Base-by-base conservation (phyloP, 176 grass and related monocot genomes). In the Oryza meridionalis region DNA sequence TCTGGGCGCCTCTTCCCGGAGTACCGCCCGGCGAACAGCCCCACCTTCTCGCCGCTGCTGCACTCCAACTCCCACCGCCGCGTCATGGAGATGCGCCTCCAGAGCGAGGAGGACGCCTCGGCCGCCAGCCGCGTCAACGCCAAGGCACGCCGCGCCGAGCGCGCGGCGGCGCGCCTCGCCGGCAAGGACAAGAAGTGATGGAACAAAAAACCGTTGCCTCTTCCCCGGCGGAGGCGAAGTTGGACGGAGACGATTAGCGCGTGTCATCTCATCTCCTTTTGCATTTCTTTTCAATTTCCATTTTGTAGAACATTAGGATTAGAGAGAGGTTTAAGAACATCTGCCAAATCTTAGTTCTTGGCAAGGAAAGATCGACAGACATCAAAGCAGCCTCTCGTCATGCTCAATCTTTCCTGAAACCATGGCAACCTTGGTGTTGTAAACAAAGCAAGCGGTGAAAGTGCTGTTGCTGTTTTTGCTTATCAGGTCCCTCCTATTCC, bases 31-130 rank as follows among this genome's bases (percentile, higher is more conserved):
- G 91, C 89, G 29, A 86, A 70, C 61, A 98, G 95, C 87, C 95
- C 95, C 64, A 92, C 92, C 73, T 98, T 98, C 84, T 77, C 80
- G 0, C 77, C 82, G 32, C 75, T 77, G 67, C 84, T 84, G 70
- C 95, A 98, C 82, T 98, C 95, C 62, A 98, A 95, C 90, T 93
- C 87, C 46, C 91, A 98, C 82, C 92, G 95, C 83, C 89, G 81
- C 69, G 92, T 98, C 47, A 33, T 93, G 65, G 92, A 95, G 83
- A 95, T 95, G 82, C 92, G 91, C 70, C 82, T 65, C 45, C 75
- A 32, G 5, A 79, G 43, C 82, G 75, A 43, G 31, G 81, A 75
- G 29, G 69, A 70, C 68, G 15, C 33, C 67, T 17, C 75, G 5
- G 31, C 73, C 37, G 9, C 55, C 59, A 51, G 2, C 79, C 21